Evolutionary conservation across 2,329 filamentous ascomycete genomes (phyloP).

Genomic region (Fusarium anthophilum): DNA sequence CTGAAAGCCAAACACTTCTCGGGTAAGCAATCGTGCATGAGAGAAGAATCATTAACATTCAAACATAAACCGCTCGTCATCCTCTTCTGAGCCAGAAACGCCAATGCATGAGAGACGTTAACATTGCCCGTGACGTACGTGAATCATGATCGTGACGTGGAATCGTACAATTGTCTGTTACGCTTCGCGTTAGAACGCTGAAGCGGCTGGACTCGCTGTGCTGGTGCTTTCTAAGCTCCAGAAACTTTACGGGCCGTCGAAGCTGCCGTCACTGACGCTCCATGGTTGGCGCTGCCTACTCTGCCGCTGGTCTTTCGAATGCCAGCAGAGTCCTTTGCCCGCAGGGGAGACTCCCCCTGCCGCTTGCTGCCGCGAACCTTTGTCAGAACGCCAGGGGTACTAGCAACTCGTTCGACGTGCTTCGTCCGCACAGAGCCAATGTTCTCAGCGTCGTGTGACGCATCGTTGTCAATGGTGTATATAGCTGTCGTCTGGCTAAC

Average conservation of each 20-base stretch:
- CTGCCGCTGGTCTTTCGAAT: slow-evolving; percentile 74
- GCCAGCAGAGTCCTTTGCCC: slow-evolving; percentile 61
- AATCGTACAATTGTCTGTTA: slow-evolving; percentile 34
- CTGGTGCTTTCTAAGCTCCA: slow-evolving; percentile 48
- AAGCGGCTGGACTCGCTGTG: slow-evolving; percentile 32
- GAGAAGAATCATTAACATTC: slow-evolving; percentile 35
- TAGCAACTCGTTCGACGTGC: slow-evolving; percentile 63
- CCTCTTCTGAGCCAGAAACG: slow-evolving; percentile 48
- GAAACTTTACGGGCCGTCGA: slow-evolving; percentile 65
- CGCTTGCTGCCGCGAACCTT: slow-evolving; percentile 73
- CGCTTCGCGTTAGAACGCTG: slow-evolving; percentile 26
- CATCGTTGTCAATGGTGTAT: slow-evolving; percentile 71
- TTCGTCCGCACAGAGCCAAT: slow-evolving; percentile 69
- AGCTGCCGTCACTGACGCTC: slow-evolving; percentile 53
- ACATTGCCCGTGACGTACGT: slow-evolving; percentile 52
- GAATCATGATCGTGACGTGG: slow-evolving; percentile 55
- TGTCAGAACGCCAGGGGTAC: slow-evolving; percentile 65
- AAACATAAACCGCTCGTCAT: slow-evolving; percentile 38
- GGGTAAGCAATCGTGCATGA: slow-evolving; percentile 23
- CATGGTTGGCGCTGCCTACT: slow-evolving; percentile 65
- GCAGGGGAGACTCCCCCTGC: slow-evolving; percentile 59
- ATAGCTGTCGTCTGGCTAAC: slow-evolving; percentile 80
- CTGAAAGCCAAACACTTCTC: slow-evolving; percentile 16
- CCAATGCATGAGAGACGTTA: slow-evolving; percentile 56
- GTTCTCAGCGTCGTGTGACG: slow-evolving; percentile 77